Base-by-base conservation (phyloP, 1,139 yeast species). In the Taphrina wiesneri region DNA sequence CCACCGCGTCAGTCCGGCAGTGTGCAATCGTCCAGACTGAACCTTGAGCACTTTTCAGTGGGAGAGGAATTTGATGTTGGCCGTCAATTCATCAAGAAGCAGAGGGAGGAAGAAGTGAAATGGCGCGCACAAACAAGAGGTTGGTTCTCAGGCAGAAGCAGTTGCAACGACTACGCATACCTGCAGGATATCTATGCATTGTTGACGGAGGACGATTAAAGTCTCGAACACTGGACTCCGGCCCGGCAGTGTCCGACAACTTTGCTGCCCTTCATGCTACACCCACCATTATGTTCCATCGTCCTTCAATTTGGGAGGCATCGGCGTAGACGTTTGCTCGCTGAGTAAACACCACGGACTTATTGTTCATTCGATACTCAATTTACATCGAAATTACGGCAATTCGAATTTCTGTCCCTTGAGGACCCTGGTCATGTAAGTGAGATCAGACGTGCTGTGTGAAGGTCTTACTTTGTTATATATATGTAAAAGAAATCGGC, bases 401-500 rank as follows among this genome's bases (percentile, higher is more conserved):
- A 93, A 82, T 72, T 87, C 88, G 73, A 90, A 87, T 73, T 85
- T 85, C 76, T 86, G 83, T 57, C 96, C 96, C 75, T 87, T 86
- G 81, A 91, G 81, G 63, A 93, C 97, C 76, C 72, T 71, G 45
- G 34, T 13, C 23, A 25, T 39, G 17, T 39, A 13, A 39, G 19
- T 39, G n/a, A 21, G 26, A 25, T 7, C 30, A 19, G 26, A 15
- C 19, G 17, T 11, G 41, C 49, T 54, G 23, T 53, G 17, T n/a
- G 43, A n/a, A 7, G n/a, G 49, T 47, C 67, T 23, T 54, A 70
- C 71, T 83, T 85, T 68, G 83, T 81, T 79, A 92, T 92, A 78
- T 93, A 93, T 70, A 93, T 83, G 78, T 90, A 93, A 80, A 93
- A 93, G 81, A 93, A 93, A 78, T 93, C 99, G 0, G 97, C 90